Percentiles rank a stretch among this genome's conserved stretches.
phyloP scores from a whole-genome alignment of 1,284 basidiomycete species.

The Leccinum cinnamomeum region DNA sequence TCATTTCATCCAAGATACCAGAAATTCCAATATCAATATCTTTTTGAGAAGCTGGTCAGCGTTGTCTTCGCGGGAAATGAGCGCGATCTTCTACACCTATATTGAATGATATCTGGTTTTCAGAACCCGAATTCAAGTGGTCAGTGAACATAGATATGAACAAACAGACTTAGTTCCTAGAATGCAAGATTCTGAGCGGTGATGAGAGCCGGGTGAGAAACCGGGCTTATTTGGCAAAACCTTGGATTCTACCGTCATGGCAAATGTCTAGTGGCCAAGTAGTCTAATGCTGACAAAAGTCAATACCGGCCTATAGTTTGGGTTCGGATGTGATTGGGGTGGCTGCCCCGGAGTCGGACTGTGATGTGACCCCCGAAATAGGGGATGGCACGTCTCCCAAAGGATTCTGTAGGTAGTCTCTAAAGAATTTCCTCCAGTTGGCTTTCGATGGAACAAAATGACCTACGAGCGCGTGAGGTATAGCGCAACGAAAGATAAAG shows the following conservation, averaged over 20 bases:
- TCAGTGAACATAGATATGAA: not conserved
- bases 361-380: constrained; percentile 9
- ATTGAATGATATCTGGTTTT: not conserved
- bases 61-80: not conserved
- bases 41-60: not conserved
- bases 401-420: constrained; percentile 47
- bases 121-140: not conserved
- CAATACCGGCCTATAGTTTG: constrained; percentile 6
- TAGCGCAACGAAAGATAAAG: not conserved
- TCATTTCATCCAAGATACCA: not conserved
- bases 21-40: not conserved
- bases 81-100: not conserved
- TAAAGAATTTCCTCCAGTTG: constrained; percentile 72
- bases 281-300: constrained; percentile 4
- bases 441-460: constrained; percentile 79
- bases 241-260: not conserved
- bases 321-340: constrained; percentile 18
- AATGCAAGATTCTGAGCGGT: not conserved
- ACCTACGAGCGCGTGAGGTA: constrained; percentile 42
- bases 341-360: constrained; percentile 23
- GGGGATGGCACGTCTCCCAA: constrained; percentile 27
- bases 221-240: not conserved
- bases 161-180: not conserved
- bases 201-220: constrained; percentile 4
- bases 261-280: constrained; percentile 1